Evolutionary conservation across 495 filamentous ascomycete species (phyloP), one percentile per base, ranked within the genome.

Genomic region (Penicillium canescens): DNA sequence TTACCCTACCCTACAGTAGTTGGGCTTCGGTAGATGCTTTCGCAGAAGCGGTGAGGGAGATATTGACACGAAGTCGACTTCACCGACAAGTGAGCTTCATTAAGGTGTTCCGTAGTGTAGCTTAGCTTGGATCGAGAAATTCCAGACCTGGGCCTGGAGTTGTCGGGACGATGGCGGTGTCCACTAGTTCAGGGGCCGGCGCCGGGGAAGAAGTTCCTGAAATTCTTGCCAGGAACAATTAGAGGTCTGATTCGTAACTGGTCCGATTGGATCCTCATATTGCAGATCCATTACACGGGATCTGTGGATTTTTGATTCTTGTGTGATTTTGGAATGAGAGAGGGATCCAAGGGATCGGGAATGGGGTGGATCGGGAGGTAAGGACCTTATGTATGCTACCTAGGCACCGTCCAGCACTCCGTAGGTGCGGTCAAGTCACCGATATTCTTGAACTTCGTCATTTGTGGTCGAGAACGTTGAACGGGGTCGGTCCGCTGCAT

Each of bases 401-500:
- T 42, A n/a, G 62, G 62, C 18, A 18, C 18, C 18, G 18, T 18
- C 18, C 18, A 18, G 28, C 28, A 31, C 28, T 31, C 28, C 28
- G 9, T 18, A 31, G 6, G 7, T 6, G 9, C 63, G 63, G 63
- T 66, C 26, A 56, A 58, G 56, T 66, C 60, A 66, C 63, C 63
- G 46, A 38, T 42, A 36, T 41, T 39, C 57, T 56, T 55, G 38
- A 16, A 3, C 12, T 1, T 51, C 23, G 18, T 55, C 36, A 50
- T 46, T 60, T 47, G 39, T 61, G 56, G 58, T 67, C 61, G 64
- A 67, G 64, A 67, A 62, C 61, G 64, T 67, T 62, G 47, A 46
- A 56, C 59, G 40, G 64, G 64, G 56, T 57, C 64, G 64, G 64
- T 65, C 64, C 64, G 64, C 61, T 67, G 64, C 64, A 65, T 62